Conservation (phyloP, 805 yeast species). For the Saturnispora halmiae region DNA sequence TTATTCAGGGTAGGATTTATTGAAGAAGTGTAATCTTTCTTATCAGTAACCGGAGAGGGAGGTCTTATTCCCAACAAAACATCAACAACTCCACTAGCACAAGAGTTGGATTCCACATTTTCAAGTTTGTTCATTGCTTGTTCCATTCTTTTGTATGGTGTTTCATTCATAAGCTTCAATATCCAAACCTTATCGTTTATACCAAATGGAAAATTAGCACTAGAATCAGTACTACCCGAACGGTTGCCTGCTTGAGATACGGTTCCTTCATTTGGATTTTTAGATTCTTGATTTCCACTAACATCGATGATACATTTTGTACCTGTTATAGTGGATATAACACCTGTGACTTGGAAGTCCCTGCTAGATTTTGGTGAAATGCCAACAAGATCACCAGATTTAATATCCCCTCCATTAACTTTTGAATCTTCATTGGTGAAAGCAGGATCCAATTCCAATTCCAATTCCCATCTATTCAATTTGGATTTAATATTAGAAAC, state of each 20-base stretch:
- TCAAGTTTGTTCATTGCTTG: slow-evolving; percentile 60
- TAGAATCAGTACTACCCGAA: slow-evolving; percentile 1
- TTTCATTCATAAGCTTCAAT: slow-evolving; percentile 55
- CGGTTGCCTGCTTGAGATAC: slow-evolving; percentile 5
- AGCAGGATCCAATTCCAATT: slow-evolving; percentile 39
- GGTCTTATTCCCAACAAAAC: slow-evolving; percentile 37
- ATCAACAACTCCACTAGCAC: slow-evolving; percentile 32
- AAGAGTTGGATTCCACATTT: slow-evolving; percentile 32
- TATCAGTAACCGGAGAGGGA: slow-evolving; percentile 18
- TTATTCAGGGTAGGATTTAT: slow-evolving; percentile 43
- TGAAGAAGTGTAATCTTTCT: slow-evolving; percentile 19
- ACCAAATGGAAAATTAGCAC: not conserved
- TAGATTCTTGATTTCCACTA: slow-evolving; percentile 19
- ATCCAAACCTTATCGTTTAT: slow-evolving; percentile 43
- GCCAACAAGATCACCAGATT: slow-evolving; percentile 71
- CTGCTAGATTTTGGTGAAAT: slow-evolving; percentile 35
- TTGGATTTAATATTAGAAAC: slow-evolving; percentile 64
- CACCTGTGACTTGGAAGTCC: slow-evolving; percentile 44
- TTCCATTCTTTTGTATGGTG: slow-evolving; percentile 72
- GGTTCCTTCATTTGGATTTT: not conserved
- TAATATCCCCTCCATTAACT: slow-evolving; percentile 43
- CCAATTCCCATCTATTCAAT: slow-evolving; percentile 66
- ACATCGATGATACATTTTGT: slow-evolving; percentile 48
- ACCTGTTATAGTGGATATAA: slow-evolving; percentile 45
- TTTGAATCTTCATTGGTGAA: slow-evolving; percentile 17